These are phyloP conservation scores for Tylopilus orsonianus DNA, from an alignment of 1,284 basidiomycete species.

Conservation along the genomic window DNA sequence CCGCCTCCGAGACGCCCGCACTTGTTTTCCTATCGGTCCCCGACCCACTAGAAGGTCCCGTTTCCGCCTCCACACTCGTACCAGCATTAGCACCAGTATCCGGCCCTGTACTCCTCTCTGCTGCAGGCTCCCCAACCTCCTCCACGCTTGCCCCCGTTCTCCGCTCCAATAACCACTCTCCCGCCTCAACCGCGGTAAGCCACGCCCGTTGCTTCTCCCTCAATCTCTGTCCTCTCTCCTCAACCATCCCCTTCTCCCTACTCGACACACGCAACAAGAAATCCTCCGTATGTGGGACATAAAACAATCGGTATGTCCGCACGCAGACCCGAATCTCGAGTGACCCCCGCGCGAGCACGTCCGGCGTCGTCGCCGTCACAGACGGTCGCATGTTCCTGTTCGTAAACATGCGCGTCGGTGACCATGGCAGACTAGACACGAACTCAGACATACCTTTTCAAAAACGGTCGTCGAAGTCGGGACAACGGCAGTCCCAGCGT, in stretches of 20 bases:
- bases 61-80: not conserved
- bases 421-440: not conserved
- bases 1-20: not conserved
- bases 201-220: constrained; percentile 15
- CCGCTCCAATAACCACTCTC: constrained; percentile 14
- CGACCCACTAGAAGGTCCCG: not conserved
- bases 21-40: not conserved
- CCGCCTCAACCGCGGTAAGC: constrained; percentile 18
- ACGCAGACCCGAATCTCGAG: constrained; percentile 83
- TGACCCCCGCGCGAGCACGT: constrained; percentile 53
- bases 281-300: constrained; percentile 73
- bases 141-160: not conserved
- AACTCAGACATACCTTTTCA: constrained; percentile 58
- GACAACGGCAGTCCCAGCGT: constrained; percentile 50
- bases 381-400: constrained; percentile 45
- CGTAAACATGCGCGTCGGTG: not conserved
- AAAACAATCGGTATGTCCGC: constrained; percentile 84
- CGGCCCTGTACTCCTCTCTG: not conserved
- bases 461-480: constrained; percentile 68
- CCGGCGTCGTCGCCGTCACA: constrained; percentile 38
- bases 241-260: constrained; percentile 7
- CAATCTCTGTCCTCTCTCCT: constrained; percentile 5
- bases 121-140: not conserved
- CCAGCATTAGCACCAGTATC: not conserved
- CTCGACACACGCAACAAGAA: constrained; percentile 43